Base-by-base conservation (phyloP, 805 yeast species). In the Schwanniomyces polymorphus region DNA sequence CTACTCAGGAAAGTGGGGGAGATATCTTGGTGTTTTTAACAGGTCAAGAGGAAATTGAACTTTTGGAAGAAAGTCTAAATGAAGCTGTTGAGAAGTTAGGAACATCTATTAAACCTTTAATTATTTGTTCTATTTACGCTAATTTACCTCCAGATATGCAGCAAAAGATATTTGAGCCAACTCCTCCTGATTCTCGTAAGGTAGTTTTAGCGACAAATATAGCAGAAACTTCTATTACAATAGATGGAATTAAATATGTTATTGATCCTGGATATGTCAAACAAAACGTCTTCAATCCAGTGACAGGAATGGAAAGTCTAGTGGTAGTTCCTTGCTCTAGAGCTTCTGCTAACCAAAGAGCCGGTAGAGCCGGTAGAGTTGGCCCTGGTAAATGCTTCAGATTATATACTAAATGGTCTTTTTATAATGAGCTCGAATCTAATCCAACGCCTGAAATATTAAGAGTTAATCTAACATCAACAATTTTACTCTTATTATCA, bases 41-140 rank as follows among this genome's bases (percentile, higher is more conserved):
- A 0, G 99, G 99, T 33, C 98, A 94, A 63, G 98, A 92, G 47
- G 99, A 92, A 59, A 94, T 94, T 48, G 98, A 94, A 57, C 74
- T 81, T 2, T 78, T 85, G 78, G 89, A 84, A 40, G 92, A 87
- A 44, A 81, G 80, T 42, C 62, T 91, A 17, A 65, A 75, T 5
- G 91, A 86, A n/a, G 84, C 92, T 0, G 70, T 81, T 38, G 67
- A 66, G 7, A 84, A 81, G 53, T 60, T 91, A 18, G 91, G 91
- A 0, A 63, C 76, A 2, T 76, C 75, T 46, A 77, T 83, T 53
- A 79, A 74, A 25, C 86, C 82, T 21, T 67, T 94, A 64, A 65
- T 88, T 2, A 74, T 92, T 0, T 81, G 96, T 42, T 96, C 97
- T 0, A 91, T 94, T 1, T 94, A 91, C 65, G 94, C 98, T 1